Evolutionary conservation across 345 rosid species (phyloP).

Genomic region (Reutealis trisperma): DNA sequence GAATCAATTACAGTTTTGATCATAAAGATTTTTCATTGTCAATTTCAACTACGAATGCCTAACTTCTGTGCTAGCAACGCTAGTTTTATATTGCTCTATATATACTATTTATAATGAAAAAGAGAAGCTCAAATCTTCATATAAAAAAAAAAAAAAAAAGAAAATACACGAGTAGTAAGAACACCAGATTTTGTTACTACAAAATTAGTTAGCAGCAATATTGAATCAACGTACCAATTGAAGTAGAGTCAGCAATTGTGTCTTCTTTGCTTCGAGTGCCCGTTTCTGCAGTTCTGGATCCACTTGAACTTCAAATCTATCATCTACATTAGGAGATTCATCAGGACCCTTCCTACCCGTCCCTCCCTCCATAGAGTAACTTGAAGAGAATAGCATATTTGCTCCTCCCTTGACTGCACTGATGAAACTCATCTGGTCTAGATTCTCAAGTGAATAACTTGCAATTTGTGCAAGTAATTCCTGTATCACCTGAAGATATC

Average conservation of each 20-base stretch:
- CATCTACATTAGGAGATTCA: slow-evolving; percentile 33
- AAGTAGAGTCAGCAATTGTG: slow-evolving; percentile 63
- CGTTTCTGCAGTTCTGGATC: slow-evolving; percentile 33
- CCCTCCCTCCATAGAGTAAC: slow-evolving; percentile 23
- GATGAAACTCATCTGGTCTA: slow-evolving; percentile 40
- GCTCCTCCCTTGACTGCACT: slow-evolving; percentile 29
- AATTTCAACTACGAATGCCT: not conserved
- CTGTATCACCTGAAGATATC: slow-evolving; percentile 71
- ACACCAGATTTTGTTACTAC: not conserved
- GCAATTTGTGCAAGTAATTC: slow-evolving; percentile 85
- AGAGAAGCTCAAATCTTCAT: not conserved
- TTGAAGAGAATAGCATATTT: slow-evolving; percentile 26
- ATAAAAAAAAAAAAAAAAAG: not conserved
- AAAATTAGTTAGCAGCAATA: not conserved
- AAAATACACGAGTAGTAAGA: not conserved
- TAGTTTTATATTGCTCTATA: not conserved
- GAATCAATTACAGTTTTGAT: not conserved
- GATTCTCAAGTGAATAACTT: slow-evolving; percentile 60
- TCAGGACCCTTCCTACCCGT: slow-evolving; percentile 12
- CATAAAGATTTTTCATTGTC: not conserved
- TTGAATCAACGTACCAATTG: slow-evolving; percentile 61
- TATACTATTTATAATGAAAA: not conserved
- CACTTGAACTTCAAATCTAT: slow-evolving; percentile 23
- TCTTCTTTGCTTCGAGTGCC: slow-evolving; percentile 54
- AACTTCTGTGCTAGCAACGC: not conserved